These are phyloP conservation scores for Friedmanniomyces simplex DNA, from an alignment of 495 filamentous ascomycete species.

Conservation along the genomic window DNA sequence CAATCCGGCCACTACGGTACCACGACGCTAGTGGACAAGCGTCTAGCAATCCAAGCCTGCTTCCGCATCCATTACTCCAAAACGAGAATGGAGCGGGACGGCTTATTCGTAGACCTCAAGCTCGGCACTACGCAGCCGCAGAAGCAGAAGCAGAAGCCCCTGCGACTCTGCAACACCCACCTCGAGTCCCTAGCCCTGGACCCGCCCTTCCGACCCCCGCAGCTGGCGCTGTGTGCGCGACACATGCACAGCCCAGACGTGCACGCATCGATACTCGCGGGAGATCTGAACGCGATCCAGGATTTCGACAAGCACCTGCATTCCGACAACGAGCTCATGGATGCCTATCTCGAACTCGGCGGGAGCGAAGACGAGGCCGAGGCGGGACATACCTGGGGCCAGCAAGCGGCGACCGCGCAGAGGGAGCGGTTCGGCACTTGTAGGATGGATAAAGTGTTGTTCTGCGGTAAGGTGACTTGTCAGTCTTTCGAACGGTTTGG, in stretches of 20 bases:
- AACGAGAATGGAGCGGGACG: conserved; percentile 41
- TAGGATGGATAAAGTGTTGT: conserved; percentile 45
- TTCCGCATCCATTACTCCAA: conserved; percentile 37
- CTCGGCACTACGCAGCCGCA: too few species aligned
- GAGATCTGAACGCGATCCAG: conserved; percentile 49
- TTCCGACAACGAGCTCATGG: conserved; percentile 36
- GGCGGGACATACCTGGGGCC: conserved; percentile 49
- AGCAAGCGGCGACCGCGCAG: conserved; percentile 33
- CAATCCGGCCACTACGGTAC: conserved; percentile 38
- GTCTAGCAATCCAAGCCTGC: conserved; percentile 30
- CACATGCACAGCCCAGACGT: conserved; percentile 30
- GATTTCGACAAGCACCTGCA: conserved; percentile 40
- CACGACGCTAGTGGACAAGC: conserved; percentile 39
- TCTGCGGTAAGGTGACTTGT: conserved; percentile 27
- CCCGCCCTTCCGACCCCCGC: conserved; percentile 36
- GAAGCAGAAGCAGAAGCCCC: conserved; percentile 7
- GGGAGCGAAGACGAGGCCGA: conserved; percentile 38
- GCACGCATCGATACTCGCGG: conserved; percentile 33
- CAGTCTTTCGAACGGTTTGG: conserved; percentile 38
- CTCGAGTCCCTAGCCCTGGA: conserved; percentile 40
- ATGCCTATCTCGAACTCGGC: conserved; percentile 44
- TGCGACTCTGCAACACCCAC: conserved; percentile 45
- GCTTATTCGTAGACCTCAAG: conserved; percentile 40
- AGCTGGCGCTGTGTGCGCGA: conserved; percentile 33
- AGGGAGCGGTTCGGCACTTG: conserved; percentile 34